These are phyloP conservation scores for Xylariaceae sp. DNA, from an alignment of 2,329 filamentous ascomycete species.

Conservation along the genomic window DNA sequence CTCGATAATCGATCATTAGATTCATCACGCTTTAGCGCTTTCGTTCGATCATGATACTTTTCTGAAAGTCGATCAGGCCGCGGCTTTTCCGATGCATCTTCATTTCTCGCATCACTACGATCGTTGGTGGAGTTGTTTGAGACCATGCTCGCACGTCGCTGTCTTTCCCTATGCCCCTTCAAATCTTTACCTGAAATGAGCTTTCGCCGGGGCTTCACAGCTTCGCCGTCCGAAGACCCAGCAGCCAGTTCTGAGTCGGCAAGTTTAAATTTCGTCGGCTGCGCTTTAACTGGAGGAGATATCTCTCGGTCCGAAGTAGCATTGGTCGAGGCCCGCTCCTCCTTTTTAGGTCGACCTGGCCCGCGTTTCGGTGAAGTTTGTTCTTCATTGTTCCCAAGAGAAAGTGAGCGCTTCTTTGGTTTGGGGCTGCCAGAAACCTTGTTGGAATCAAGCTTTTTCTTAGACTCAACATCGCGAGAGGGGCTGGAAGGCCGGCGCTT, in stretches of 20 bases:
- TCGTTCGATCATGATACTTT: slow-evolving; percentile 62
- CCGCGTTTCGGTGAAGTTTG: slow-evolving; percentile 53
- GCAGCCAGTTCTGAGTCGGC: slow-evolving; percentile 56
- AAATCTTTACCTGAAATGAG: slow-evolving; percentile 66
- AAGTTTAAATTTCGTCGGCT: slow-evolving; percentile 52
- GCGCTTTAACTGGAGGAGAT: slow-evolving; percentile 52
- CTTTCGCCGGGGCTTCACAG: slow-evolving; percentile 63
- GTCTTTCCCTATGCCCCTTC: slow-evolving; percentile 61
- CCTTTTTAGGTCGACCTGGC: slow-evolving; percentile 58
- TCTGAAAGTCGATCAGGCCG: slow-evolving; percentile 49
- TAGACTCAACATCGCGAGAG: slow-evolving; percentile 46
- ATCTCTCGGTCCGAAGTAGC: slow-evolving; percentile 56
- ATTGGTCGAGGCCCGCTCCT: slow-evolving; percentile 51
- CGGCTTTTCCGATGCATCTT: slow-evolving; percentile 53
- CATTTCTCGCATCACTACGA: slow-evolving; percentile 51
- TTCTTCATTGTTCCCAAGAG: slow-evolving; percentile 51
- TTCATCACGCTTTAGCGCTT: slow-evolving; percentile 63
- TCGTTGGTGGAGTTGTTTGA: slow-evolving; percentile 60
- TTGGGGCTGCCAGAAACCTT: slow-evolving; percentile 48
- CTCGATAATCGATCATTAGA: slow-evolving; percentile 57
- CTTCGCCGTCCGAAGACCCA: slow-evolving; percentile 59
- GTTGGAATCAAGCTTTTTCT: slow-evolving; percentile 45
- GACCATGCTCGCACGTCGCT: slow-evolving; percentile 60
- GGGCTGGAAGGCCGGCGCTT: slow-evolving; percentile 56
- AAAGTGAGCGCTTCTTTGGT: slow-evolving; percentile 52